Base-by-base conservation (phyloP, 352 stramenopile species). In the Blastocystis sp. region DNA sequence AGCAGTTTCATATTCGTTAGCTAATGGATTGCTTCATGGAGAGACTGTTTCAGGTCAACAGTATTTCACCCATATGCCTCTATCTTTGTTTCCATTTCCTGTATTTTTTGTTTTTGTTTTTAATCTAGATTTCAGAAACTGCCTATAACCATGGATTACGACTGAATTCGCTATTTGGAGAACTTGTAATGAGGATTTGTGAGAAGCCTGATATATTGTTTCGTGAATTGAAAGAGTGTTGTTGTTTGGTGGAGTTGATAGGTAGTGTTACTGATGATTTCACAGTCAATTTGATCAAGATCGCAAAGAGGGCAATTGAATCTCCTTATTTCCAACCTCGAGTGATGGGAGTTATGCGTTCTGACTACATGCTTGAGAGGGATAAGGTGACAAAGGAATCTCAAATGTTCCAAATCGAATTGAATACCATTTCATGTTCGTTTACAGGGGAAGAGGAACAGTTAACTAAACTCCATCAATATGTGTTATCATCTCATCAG, bases 381-480 rank as follows among this genome's bases (percentile, higher is more conserved):
- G 93, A 97, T 87, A 90, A 93, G 75, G 88, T 90, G 11, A 91
- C 92, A 58, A 58, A 61, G 0, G n/a, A n/a, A n/a, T n/a, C n/a
- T n/a, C 89, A 89, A 32, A 90, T 86, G 19, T 46, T 87, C 0
- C 93, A 98, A 88, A 95, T 99, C 32, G 96, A 99, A 89, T 90
- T 98, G 66, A 99, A 99, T 90, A 98, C 96, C 39, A 98, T 99
- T 88, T 93, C 96, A 63, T 96, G 93, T 6, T 97, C 94, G 1
- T 99, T 99, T 90, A 95, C 90, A n/a, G 95, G 93, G 78, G 93
- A 98, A 77, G 96, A 94, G 37, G 93, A 92, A 12, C 91, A 94
- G 63, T 93, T 97, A 56, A 95, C 94, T 39, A 88, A 91, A 35
- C 90, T 98, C 90, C 96, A 98, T 90, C 88, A 90, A 75, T 95